A percentile compares a stretch with the other conserved stretches of the same genome.
Conservation (phyloP, 2,329 filamentous ascomycete species). For the Ophiocordyceps robertsii region DNA sequence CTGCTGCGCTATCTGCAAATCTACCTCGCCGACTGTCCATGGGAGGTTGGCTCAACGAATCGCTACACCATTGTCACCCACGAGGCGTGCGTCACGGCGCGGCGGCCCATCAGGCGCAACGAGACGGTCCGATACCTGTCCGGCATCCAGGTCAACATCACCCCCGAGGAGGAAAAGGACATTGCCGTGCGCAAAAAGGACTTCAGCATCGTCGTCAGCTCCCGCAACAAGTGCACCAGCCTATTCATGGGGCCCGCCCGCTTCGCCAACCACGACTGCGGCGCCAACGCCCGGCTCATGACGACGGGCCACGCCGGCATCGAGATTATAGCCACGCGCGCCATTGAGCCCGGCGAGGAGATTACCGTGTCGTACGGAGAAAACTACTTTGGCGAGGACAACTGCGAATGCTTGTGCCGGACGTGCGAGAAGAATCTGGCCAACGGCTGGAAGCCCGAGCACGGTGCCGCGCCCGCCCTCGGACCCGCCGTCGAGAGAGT, state of each 20-base stretch:
- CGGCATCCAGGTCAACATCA: constrained; percentile 86
- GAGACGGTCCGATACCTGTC: constrained; percentile 83
- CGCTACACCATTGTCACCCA: constrained; percentile 85
- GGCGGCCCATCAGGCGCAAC: constrained; percentile 64
- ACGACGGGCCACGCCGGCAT: constrained; percentile 79
- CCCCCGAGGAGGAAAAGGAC: constrained; percentile 75
- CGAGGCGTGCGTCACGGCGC: constrained; percentile 77
- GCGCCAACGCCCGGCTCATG: constrained; percentile 77
- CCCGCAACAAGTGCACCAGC: constrained; percentile 77
- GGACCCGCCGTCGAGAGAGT: constrained; percentile 37
- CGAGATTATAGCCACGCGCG: constrained; percentile 70
- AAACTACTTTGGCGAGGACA: constrained; percentile 89
- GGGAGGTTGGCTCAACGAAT: constrained; percentile 84
- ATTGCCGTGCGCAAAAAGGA: constrained; percentile 76
- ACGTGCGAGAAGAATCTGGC: constrained; percentile 64
- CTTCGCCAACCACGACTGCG: constrained; percentile 95
- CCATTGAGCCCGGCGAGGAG: constrained; percentile 81
- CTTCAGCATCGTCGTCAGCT: constrained; percentile 93
- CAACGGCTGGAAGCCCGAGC: constrained; percentile 69
- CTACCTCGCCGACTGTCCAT: constrained; percentile 86
- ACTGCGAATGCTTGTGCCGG: constrained; percentile 85
- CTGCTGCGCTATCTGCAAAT: constrained; percentile 84
- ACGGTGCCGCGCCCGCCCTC: constrained; percentile 29
- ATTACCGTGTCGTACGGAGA: constrained; percentile 95
- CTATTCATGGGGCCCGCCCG: constrained; percentile 90